A percentile compares a stretch with the other conserved stretches of the same genome.
These are phyloP conservation scores for Diutina siamensis DNA, from an alignment of 1,139 yeast genomes.

Conservation along the genomic window DNA sequence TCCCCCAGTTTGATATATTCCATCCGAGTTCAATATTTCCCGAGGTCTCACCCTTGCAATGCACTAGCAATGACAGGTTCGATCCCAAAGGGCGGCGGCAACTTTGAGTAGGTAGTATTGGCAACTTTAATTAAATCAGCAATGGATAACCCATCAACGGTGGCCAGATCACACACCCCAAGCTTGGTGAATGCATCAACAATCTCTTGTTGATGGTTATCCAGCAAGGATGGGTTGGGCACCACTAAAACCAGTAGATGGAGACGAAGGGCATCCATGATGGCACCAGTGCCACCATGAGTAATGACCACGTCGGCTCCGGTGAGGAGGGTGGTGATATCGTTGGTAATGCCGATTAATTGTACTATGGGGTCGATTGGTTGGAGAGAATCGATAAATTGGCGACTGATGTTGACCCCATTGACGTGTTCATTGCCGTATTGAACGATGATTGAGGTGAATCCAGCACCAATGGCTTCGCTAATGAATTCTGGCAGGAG, in stretches of 20 bases:
- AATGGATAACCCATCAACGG: neutral
- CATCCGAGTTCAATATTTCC: too few species aligned
- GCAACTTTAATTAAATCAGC: neutral
- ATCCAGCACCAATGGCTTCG: slow-evolving; percentile 21
- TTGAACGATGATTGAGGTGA: slow-evolving; percentile 42
- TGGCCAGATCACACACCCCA: slow-evolving; percentile 2
- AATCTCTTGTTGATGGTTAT: slow-evolving; percentile 77
- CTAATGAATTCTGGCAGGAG: slow-evolving; percentile 25
- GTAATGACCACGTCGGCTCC: slow-evolving; percentile 53
- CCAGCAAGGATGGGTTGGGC: slow-evolving; percentile 60
- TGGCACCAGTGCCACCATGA: slow-evolving; percentile 94
- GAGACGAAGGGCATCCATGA: slow-evolving; percentile 59
- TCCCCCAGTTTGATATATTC: too few species aligned
- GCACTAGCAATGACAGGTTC: neutral
- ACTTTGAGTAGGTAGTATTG: neutral
- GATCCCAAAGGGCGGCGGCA: neutral
- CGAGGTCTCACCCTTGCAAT: too few species aligned
- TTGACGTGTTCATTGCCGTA: slow-evolving; percentile 47
- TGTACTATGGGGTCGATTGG: slow-evolving; percentile 6
- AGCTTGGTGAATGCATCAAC: slow-evolving; percentile 42
- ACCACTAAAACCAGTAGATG: slow-evolving; percentile 55
- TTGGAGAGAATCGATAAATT: slow-evolving; percentile 10
- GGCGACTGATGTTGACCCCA: slow-evolving; percentile 16
- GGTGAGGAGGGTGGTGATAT: slow-evolving; percentile 9
- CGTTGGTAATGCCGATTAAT: slow-evolving; percentile 1